Conservation (phyloP, 345 rosid species). For the Salix exigua region DNA sequence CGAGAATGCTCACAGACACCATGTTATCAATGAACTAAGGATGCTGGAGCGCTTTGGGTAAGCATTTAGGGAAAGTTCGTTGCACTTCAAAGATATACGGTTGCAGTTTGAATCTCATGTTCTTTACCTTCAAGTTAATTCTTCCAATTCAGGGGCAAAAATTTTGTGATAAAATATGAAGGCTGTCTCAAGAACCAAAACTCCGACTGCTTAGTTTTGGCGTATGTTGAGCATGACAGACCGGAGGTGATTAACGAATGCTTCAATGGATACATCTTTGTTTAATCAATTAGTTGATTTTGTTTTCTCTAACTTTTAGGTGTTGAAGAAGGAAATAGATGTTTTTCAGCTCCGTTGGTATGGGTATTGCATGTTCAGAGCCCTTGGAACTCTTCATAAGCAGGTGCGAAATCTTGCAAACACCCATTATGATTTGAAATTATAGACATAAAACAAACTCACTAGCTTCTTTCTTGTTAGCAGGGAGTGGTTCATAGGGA, state of each 20-base stretch:
- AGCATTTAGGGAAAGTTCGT: slow-evolving; percentile 12
- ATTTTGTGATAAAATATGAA: slow-evolving; percentile 68
- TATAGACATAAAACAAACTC: not conserved
- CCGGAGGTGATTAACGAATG: slow-evolving; percentile 56
- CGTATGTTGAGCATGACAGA: slow-evolving; percentile 89
- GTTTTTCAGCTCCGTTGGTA: slow-evolving; percentile 71
- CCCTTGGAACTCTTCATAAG: slow-evolving; percentile 79
- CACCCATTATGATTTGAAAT: not conserved
- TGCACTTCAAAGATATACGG: not conserved
- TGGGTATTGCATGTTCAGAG: slow-evolving; percentile 83
- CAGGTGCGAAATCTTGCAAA: slow-evolving; percentile 42
- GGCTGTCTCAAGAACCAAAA: slow-evolving; percentile 70
- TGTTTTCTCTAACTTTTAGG: slow-evolving; percentile 30
- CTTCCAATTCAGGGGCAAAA: slow-evolving; percentile 65
- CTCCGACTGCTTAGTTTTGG: slow-evolving; percentile 80
- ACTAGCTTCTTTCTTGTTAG: slow-evolving; percentile 7
- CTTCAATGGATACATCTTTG: not conserved
- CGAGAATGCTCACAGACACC: slow-evolving; percentile 64
- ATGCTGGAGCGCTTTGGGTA: slow-evolving; percentile 98
- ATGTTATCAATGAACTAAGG: slow-evolving; percentile 64
- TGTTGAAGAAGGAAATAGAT: slow-evolving; percentile 68
- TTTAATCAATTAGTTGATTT: slow-evolving; percentile 15
- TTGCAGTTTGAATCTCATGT: not conserved
- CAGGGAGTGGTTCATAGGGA: slow-evolving; percentile 94
- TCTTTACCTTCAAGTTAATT: slow-evolving; percentile 9